Evolutionary conservation across 192 early-diverging fungal genomes (phyloP).

Genomic region (Gigaspora rosea): DNA sequence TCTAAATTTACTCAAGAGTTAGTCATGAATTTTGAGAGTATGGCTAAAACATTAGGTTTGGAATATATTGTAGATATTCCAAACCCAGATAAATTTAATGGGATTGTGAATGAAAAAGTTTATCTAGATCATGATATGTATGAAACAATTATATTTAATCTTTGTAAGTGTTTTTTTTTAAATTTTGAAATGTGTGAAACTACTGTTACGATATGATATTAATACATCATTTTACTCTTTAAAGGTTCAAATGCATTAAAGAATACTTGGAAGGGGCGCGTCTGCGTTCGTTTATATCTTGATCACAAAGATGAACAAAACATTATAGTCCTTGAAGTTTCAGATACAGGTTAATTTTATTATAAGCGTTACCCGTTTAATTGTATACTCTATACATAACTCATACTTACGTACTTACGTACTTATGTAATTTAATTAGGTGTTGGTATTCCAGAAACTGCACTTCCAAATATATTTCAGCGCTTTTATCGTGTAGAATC

Average conservation of each 20-base stretch:
- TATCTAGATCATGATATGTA: slow-evolving; percentile 20
- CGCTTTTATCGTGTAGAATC: slow-evolving; percentile 62
- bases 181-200: too few relatives aligned
- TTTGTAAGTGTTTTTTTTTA: slow-evolving; percentile 14
- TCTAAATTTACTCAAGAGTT: slow-evolving; percentile 50
- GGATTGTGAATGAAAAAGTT: not conserved
- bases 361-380: too few relatives aligned
- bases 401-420: too few relatives aligned
- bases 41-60: slow-evolving; percentile 36
- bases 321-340: slow-evolving; percentile 39
- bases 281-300: slow-evolving; percentile 51
- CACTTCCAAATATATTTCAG: slow-evolving; percentile 53
- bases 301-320: slow-evolving; percentile 41
- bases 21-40: slow-evolving; percentile 52
- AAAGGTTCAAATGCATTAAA: slow-evolving; percentile 48
- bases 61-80: slow-evolving; percentile 38
- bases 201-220: too few relatives aligned
- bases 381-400: too few relatives aligned
- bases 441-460: slow-evolving; percentile 53
- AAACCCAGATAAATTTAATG: not conserved
- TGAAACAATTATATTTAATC: slow-evolving; percentile 28
- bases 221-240: not conserved
- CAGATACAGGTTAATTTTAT: slow-evolving; percentile 27
- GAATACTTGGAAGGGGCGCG: slow-evolving; percentile 50
- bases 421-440: slow-evolving; percentile 4